Percentiles rank a stretch among this genome's conserved stretches.
Evolutionary conservation across 228 moss, liverwort and hornwort genomes (phyloP).

Genomic region (Sphagnum magellanicum): DNA sequence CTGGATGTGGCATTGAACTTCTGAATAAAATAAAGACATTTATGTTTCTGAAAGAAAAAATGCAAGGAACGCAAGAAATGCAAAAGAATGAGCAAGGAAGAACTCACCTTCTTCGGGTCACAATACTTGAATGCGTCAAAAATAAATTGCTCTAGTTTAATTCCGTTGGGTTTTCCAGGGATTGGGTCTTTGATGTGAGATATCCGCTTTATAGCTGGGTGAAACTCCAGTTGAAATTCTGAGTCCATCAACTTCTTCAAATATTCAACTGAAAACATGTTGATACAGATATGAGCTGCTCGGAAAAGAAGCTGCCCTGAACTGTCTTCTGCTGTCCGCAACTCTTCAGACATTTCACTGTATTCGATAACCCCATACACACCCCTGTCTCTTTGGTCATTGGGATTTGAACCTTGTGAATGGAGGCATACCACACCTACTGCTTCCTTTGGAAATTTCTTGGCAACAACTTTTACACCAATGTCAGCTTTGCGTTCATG

Average conservation of each 20-base stretch:
- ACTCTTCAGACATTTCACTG: constrained; percentile 66
- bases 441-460: constrained; percentile 58
- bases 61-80: background rate
- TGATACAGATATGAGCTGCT: constrained; percentile 89
- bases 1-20: too few species aligned
- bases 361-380: constrained; percentile 73
- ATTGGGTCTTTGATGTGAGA: constrained; percentile 42
- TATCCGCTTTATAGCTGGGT: constrained; percentile 70
- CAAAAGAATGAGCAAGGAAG: background rate
- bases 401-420: constrained; percentile 6
- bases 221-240: constrained; percentile 52
- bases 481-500: constrained; percentile 58
- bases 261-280: constrained; percentile 74
- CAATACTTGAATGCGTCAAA: constrained; percentile 80
- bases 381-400: constrained; percentile 3
- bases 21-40: too few species aligned
- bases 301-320: constrained; percentile 50
- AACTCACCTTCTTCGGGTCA: constrained; percentile 56
- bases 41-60: background rate
- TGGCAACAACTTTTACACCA: constrained; percentile 83
- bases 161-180: constrained; percentile 67
- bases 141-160: constrained; percentile 86
- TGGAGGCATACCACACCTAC: constrained; percentile 78
- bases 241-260: constrained; percentile 40
- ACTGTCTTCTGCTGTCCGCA: constrained; percentile 45